phyloP scores from a whole-genome alignment of 2,329 filamentous ascomycete species.

The Aspergillus chevalieri region DNA sequence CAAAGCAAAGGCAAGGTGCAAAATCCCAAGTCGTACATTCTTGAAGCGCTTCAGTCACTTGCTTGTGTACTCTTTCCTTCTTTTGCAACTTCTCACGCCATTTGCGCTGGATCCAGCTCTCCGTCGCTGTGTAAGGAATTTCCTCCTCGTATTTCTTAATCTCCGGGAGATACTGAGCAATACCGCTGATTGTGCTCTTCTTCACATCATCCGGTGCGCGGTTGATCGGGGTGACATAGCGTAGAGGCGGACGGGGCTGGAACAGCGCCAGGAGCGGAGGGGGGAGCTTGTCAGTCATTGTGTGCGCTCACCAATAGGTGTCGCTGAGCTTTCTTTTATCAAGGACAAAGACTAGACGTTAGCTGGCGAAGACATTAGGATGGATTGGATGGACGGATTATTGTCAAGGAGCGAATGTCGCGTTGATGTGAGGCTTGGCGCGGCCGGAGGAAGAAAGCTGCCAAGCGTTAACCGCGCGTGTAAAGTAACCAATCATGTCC shows the following conservation, averaged over 20 bases:
- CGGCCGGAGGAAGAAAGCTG: conserved; percentile 1
- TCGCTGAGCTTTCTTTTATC: neutral
- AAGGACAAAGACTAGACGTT: conserved; percentile 11
- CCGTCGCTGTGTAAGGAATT: conserved; percentile 71
- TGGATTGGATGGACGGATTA: neutral
- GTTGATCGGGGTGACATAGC: conserved; percentile 80
- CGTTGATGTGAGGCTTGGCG: conserved; percentile 7
- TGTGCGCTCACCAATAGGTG: conserved; percentile 20
- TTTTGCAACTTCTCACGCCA: conserved; percentile 80
- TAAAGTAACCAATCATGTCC: conserved; percentile 20
- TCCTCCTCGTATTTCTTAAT: conserved; percentile 72
- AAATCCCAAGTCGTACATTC: conserved; percentile 48
- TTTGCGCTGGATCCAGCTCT: conserved; percentile 86
- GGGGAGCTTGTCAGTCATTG: conserved; percentile 94
- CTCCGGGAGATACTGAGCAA: conserved; percentile 68
- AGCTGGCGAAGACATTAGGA: conserved; percentile 1
- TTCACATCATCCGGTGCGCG: conserved; percentile 74
- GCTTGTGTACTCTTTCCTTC: conserved; percentile 58
- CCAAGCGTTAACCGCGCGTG: conserved; percentile 8
- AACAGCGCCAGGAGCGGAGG: conserved; percentile 90
- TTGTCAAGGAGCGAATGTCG: conserved; percentile 12
- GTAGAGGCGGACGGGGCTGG: conserved; percentile 83
- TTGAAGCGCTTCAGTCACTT: conserved; percentile 58
- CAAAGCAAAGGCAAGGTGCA: neutral
- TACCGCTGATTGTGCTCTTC: conserved; percentile 64